phyloP scores from a whole-genome alignment of 2,329 filamentous ascomycete species.

The Chalaropsis ovoidea region DNA sequence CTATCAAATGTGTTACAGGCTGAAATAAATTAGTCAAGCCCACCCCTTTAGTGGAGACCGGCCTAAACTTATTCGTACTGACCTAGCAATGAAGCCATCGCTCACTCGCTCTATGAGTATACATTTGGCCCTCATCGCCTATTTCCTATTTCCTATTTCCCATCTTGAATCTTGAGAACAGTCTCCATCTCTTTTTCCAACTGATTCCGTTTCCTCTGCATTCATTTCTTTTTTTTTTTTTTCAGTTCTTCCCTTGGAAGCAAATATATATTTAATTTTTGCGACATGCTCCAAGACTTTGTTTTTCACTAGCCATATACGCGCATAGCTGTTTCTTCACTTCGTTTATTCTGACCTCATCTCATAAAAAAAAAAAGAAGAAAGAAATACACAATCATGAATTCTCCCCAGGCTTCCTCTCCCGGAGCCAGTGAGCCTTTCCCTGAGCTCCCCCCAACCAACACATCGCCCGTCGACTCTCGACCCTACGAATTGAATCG shows the following conservation, averaged over 20 bases:
- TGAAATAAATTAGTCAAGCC: not conserved
- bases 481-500: conserved; percentile 7
- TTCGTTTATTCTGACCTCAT: not conserved
- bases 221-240: too few relatives aligned
- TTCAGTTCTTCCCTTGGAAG: not conserved
- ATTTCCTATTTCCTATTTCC: conserved; percentile 1
- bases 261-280: not conserved
- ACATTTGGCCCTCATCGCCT: conserved; percentile 4
- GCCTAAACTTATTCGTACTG: not conserved
- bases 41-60: conserved; percentile 1
- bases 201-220: not conserved
- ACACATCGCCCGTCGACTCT: not conserved
- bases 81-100: not conserved
- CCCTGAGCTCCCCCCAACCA: not conserved
- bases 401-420: not conserved
- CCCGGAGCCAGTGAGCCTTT: conserved; percentile 4
- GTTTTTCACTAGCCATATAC: not conserved
- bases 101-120: not conserved
- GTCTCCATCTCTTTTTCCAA: not conserved
- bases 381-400: not conserved
- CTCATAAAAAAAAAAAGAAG: not conserved
- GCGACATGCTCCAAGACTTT: not conserved
- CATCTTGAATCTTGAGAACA: not conserved
- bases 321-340: not conserved
- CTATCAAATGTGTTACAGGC: not conserved